These are phyloP conservation scores for Trebouxia gelatinosa DNA, from an alignment of 163 green algal genomes.

Conservation along the genomic window DNA sequence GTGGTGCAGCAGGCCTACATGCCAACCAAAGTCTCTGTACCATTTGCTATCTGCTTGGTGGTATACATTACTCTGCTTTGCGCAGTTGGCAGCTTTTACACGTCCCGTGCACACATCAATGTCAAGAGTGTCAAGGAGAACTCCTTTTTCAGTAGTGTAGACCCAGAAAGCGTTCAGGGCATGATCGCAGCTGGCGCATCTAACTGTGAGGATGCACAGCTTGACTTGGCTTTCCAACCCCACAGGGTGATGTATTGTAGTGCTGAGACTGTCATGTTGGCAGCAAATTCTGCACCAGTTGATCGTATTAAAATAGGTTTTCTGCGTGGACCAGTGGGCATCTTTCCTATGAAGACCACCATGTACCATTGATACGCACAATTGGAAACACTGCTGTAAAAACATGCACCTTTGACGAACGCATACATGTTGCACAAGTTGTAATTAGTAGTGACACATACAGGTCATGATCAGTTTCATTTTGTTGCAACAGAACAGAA, in stretches of 20 bases:
- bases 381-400: no score
- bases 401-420: no score
- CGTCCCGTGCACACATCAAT: neutral
- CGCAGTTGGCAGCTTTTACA: neutral
- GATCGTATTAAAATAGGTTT: neutral
- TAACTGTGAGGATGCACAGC: neutral
- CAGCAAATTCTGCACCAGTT: neutral
- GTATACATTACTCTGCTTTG: neutral
- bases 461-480: no score
- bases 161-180: neutral
- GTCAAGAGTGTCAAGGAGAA: neutral
- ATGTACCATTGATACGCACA: neutral
- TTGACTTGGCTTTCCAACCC: neutral
- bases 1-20: neutral
- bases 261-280: neutral
- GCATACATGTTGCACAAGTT: no score
- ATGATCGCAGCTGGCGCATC: neutral
- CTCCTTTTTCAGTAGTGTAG: neutral
- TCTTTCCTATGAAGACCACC: neutral
- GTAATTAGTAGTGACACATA: no score
- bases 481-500: no score
- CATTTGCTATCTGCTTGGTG: neutral
- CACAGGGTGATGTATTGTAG: neutral
- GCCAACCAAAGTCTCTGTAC: neutral
- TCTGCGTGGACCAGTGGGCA: neutral